A percentile compares a stretch with the other conserved stretches of the same genome.
Evolutionary conservation across 1,139 yeast species (phyloP).

Genomic region (Pichiaceae sp.): DNA sequence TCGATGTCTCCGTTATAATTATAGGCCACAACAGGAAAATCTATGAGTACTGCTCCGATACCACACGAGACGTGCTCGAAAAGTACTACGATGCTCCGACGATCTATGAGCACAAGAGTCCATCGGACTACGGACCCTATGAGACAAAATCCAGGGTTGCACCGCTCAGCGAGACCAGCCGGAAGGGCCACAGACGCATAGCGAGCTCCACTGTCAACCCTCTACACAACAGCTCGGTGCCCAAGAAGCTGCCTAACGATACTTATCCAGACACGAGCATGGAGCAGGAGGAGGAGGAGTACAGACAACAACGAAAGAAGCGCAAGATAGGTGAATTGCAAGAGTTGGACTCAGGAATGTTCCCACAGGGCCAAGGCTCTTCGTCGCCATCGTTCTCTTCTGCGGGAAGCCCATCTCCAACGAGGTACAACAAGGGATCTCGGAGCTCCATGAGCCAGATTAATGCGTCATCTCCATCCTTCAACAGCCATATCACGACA

Average conservation of each 20-base stretch:
- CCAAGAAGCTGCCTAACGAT: background rate
- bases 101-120: conserved; percentile 50
- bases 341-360: background rate
- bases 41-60: conserved; percentile 66
- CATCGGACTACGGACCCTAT: conserved; percentile 36
- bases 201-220: conserved; percentile 6
- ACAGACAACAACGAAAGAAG: background rate
- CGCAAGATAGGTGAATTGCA: background rate
- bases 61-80: conserved; percentile 45
- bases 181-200: conserved; percentile 11
- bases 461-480: conserved; percentile 5
- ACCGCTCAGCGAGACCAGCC: conserved; percentile 12
- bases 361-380: background rate
- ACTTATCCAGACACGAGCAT: background rate
- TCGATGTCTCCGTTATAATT: conserved; percentile 84
- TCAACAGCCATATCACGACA: conserved; percentile 3
- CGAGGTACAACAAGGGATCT: background rate
- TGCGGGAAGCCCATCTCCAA: conserved; percentile 2
- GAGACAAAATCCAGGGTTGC: conserved; percentile 18
- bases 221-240: conserved; percentile 2
- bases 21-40: conserved; percentile 66
- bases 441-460: background rate
- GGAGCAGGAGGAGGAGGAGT: background rate
- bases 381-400: background rate
- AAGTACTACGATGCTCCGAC: conserved; percentile 35